Percentiles rank a stretch among this genome's conserved stretches.
Conservation (phyloP, 2,329 filamentous ascomycete species). For the Tolypocladium ovalisporum region DNA sequence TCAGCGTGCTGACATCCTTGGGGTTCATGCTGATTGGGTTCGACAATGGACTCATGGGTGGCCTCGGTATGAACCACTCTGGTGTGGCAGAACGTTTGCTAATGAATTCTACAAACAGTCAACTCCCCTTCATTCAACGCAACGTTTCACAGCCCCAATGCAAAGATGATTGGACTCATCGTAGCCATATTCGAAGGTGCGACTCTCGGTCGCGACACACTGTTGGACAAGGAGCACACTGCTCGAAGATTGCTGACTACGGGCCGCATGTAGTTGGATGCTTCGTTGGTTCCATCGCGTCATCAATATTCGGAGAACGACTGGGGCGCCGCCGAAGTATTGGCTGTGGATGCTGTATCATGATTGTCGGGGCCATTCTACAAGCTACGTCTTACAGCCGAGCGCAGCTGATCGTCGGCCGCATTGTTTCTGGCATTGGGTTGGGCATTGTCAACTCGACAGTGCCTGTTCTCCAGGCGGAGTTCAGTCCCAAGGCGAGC, state of each 20-base stretch:
- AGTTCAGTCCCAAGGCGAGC: conserved; percentile 27
- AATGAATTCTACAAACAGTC: conserved; percentile 17
- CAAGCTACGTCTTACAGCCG: conserved; percentile 31
- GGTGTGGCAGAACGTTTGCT: neutral
- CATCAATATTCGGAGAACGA: conserved; percentile 23
- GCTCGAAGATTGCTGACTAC: neutral
- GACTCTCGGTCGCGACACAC: neutral
- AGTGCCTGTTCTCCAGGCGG: conserved; percentile 31
- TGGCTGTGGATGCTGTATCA: conserved; percentile 27
- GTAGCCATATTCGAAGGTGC: conserved; percentile 32
- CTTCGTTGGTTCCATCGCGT: conserved; percentile 14
- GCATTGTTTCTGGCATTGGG: conserved; percentile 35
- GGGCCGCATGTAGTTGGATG: conserved; percentile 12
- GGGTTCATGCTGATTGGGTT: conserved; percentile 37
- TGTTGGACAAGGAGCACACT: neutral
- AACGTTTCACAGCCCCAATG: conserved; percentile 26
- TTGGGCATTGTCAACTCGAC: conserved; percentile 34
- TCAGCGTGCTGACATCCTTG: conserved; percentile 31
- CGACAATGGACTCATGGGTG: conserved; percentile 34
- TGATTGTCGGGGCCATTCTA: conserved; percentile 33
- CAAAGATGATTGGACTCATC: conserved; percentile 32
- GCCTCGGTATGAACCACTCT: conserved; percentile 12
- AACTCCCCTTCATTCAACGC: conserved; percentile 26
- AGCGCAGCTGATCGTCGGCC: conserved; percentile 31
- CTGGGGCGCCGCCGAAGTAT: conserved; percentile 33